These are phyloP conservation scores for Venturia carpophila DNA, from an alignment of 2,329 filamentous ascomycete genomes.

Conservation along the genomic window DNA sequence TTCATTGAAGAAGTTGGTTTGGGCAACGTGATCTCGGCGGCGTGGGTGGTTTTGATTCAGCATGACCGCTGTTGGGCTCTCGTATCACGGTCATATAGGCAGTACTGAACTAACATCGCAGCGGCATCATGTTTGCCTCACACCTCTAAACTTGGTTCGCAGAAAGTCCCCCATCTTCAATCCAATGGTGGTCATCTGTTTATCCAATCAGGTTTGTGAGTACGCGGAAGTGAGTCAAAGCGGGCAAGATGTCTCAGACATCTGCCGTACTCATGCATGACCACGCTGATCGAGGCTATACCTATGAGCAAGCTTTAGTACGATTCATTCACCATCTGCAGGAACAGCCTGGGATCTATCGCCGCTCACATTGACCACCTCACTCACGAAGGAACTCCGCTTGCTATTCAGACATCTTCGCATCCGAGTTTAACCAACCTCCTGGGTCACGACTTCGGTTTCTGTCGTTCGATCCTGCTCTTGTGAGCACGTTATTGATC, in stretches of 20 bases:
- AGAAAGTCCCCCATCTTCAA: not conserved
- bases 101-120: not conserved
- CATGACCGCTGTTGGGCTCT: not conserved
- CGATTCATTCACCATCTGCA: not conserved
- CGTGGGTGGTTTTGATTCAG: not conserved
- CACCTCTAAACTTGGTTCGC: not conserved
- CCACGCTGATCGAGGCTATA: not conserved
- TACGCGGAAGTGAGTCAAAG: not conserved
- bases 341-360: slow-evolving; percentile 1
- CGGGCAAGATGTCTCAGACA: not conserved
- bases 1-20: slow-evolving; percentile 88
- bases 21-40: slow-evolving; percentile 41
- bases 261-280: not conserved
- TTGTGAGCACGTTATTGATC: not conserved
- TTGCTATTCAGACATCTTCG: not conserved
- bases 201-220: not conserved
- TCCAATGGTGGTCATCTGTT: not conserved
- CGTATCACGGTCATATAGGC: not conserved
- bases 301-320: not conserved
- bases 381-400: not conserved
- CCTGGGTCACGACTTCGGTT: not conserved
- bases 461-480: not conserved
- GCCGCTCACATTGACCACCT: not conserved
- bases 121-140: not conserved
- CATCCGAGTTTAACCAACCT: not conserved